Conservation (phyloP, 768 basidiomycete species). For the Ephemerocybe angulata region DNA sequence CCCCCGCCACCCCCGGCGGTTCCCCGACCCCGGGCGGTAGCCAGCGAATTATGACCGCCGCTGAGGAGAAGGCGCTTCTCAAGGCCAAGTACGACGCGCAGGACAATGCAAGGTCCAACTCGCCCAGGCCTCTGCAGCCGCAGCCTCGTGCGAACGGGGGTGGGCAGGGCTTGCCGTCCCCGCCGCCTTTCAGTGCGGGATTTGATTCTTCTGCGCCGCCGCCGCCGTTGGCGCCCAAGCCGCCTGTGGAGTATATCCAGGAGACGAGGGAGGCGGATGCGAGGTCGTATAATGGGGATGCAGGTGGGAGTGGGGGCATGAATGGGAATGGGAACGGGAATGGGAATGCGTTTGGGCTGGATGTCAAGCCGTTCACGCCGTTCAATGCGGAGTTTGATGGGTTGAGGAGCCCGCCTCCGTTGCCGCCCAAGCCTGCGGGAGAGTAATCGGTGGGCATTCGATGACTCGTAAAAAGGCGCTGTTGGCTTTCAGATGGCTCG, state of each 20-base stretch:
- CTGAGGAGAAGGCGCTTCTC: constrained; percentile 75
- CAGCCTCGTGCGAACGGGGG: constrained; percentile 15
- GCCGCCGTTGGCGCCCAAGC: constrained; percentile 72
- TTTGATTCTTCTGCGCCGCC: too few relatives aligned
- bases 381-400: constrained; percentile 1
- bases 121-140: constrained; percentile 17
- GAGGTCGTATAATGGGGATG: constrained; percentile 41
- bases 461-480: not conserved
- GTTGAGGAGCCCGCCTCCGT: constrained; percentile 12
- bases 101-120: constrained; percentile 27
- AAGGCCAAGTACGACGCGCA: constrained; percentile 61
- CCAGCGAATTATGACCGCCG: constrained; percentile 51
- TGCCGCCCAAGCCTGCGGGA: constrained; percentile 16
- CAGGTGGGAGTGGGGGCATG: constrained; percentile 25
- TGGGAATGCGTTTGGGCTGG: too few relatives aligned
- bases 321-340: constrained; percentile 10
- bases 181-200: not conserved
- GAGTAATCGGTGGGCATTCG: not conserved
- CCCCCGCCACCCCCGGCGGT: constrained; percentile 23
- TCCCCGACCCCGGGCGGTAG: constrained; percentile 19
- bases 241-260: constrained; percentile 75
- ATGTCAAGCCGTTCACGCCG: not conserved
- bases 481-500: not conserved
- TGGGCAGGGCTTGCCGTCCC: constrained; percentile 12
- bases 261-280: constrained; percentile 77